A percentile compares a stretch with the other conserved stretches of the same genome.
Conservation (phyloP, 1,139 yeast genomes). For the Suhomyces bribrorum region DNA sequence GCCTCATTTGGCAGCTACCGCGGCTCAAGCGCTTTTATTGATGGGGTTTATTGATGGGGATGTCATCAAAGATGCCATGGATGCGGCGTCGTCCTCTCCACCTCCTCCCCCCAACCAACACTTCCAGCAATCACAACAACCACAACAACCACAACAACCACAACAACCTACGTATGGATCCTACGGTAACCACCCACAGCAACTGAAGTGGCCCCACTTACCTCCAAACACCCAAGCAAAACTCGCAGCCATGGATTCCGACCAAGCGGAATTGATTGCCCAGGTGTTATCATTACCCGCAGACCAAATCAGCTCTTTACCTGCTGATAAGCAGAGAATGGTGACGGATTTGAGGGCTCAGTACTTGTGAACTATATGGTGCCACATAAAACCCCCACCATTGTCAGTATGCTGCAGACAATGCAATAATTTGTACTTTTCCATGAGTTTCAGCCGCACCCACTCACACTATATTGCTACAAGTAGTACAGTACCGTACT, state of each 20-base stretch:
- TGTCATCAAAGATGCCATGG: conserved; percentile 54
- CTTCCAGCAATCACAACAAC: conserved; percentile 13
- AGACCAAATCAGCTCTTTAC: conserved; percentile 56
- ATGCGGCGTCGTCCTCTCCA: conserved; percentile 29
- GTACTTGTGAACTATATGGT: conserved; percentile 48
- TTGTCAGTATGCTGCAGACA: too few species aligned
- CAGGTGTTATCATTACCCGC: conserved; percentile 62
- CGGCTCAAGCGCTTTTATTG: conserved; percentile 70
- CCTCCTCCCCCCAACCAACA: conserved; percentile 18
- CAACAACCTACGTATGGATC: too few species aligned
- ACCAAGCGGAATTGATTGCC: conserved; percentile 64
- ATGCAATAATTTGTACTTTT: too few species aligned
- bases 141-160: conserved; percentile 10
- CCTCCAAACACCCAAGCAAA: conserved; percentile 52
- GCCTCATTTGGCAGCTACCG: conserved; percentile 61
- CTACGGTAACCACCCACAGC: too few species aligned
- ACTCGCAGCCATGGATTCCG: conserved; percentile 48
- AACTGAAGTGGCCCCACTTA: conserved; percentile 48
- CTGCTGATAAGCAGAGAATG: conserved; percentile 61
- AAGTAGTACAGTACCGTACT: too few species aligned
- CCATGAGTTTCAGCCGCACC: too few species aligned
- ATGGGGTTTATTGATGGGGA: conserved; percentile 75
- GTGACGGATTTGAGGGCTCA: conserved; percentile 60
- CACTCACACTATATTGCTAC: too few species aligned
- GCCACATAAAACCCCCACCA: too few species aligned